Evolutionary conservation across 1,284 basidiomycete species (phyloP), one percentile per base, ranked within the genome.

Genomic region (Ustilago shanxiensis): DNA sequence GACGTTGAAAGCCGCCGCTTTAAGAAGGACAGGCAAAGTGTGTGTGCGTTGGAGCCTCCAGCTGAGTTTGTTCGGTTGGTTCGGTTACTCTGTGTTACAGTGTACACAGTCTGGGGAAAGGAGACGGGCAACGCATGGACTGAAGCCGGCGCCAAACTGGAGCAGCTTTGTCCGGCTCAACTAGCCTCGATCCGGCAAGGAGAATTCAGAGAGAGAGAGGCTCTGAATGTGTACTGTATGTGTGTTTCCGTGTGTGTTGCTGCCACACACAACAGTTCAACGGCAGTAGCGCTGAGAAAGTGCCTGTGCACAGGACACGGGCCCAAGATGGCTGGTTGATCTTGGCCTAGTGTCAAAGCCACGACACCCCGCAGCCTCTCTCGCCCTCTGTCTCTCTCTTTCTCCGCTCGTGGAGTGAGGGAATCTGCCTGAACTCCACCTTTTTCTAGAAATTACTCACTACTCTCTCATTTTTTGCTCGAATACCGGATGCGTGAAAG

Each of bases 101-200:
- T 11, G 31, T 33, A n/a, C n/a, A n/a, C 11, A 49, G 26, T 49
- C 47, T 28, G 47, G 26, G 47, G 47, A 29, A 49, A n/a, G 24
- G 4, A 3, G 20, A 39, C 18, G 18, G 14, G 14, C 7, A 33
- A 33, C 7, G 31, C 31, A 33, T 11, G 31, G 31, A n/a, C n/a
- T n/a, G n/a, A n/a, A n/a, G n/a, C n/a, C n/a, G n/a, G n/a, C n/a
- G n/a, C n/a, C n/a, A n/a, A n/a, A n/a, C n/a, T n/a, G n/a, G n/a
- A n/a, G n/a, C n/a, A n/a, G n/a, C n/a, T n/a, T n/a, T n/a, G 41
- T 6, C 41, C 41, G 50, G 26, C 33, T 29, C 28, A 52, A 20
- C 50, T 13, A 33, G 50, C 29, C 50, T 52, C 29, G 50, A 52
- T 52, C 50, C 50, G 50, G 50, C 50, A 29, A 52, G 24, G n/a